Evolutionary conservation across 305 asterid species (phyloP).

Genomic region (Solanum hybrid): DNA sequence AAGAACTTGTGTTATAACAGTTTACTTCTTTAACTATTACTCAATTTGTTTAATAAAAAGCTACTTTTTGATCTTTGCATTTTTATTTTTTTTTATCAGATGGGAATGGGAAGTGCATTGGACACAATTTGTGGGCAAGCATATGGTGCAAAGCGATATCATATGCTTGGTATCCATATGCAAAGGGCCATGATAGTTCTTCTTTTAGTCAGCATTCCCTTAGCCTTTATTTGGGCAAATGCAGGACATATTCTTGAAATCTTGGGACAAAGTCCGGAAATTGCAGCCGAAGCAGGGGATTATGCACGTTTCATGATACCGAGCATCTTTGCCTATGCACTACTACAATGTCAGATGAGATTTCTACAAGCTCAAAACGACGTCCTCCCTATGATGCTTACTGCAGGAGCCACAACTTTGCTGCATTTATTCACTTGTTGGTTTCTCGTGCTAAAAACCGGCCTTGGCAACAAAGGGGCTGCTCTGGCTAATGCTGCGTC

Average conservation of each 20-base stretch:
- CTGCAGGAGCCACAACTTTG: constrained; percentile 11
- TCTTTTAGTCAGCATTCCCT: constrained; percentile 42
- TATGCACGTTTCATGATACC: constrained; percentile 52
- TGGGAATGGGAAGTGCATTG: constrained; percentile 59
- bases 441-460: constrained; percentile 21
- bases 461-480: constrained; percentile 22
- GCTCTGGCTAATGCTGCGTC: constrained; percentile 19
- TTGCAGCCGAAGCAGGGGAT: constrained; percentile 43
- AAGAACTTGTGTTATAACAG: background rate
- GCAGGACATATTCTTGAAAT: constrained; percentile 44
- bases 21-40: background rate
- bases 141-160: constrained; percentile 52
- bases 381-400: constrained; percentile 45
- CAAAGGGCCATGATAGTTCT: constrained; percentile 60
- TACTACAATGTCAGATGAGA: constrained; percentile 50
- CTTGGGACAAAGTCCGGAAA: constrained; percentile 45
- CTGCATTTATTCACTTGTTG: constrained; percentile 14
- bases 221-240: constrained; percentile 51
- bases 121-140: constrained; percentile 67
- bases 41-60: background rate
- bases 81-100: constrained; percentile 12
- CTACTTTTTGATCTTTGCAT: background rate
- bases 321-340: constrained; percentile 42
- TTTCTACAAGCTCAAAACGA: constrained; percentile 49
- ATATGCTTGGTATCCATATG: constrained; percentile 53